Evolutionary conservation across 2,329 filamentous ascomycete species (phyloP), one percentile per base, ranked within the genome.

Genomic region (Fusarium subtropicale): DNA sequence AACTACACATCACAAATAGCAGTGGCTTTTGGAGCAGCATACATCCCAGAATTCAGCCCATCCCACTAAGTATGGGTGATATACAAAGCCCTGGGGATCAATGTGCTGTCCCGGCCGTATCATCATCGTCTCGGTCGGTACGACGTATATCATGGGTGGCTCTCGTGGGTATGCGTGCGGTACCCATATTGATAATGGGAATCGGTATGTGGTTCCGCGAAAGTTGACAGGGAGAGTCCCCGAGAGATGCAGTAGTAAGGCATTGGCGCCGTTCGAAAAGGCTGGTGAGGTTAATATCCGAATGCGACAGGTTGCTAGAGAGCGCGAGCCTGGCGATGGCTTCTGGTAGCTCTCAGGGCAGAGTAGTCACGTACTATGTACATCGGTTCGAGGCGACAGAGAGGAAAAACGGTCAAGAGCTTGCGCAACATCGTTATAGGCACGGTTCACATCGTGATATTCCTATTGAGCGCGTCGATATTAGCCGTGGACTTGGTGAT

Each of bases 101-200:
- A 99, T 94, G 83, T 99, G 94, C 77, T 99, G 96, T 1, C 96
- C 96, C 1, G 94, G 93, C 22, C 95, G 88, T 42, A 99, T 91
- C 70, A 92, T 82, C 93, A 99, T 98, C 68, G 90, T 92, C 70
- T 92, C 91, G 7, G 92, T 93, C 4, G 96, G 94, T 9, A 90
- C 94, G 42, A 98, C 93, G 79, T 97, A 98, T 61, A 91, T 88
- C 47, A 98, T 86, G 2, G 96, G 96, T 1, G 93, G 86, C 74
- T 97, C 93, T 66, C 88, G 86, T 2, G 96, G 96, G 78, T 98
- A 99, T 56, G 89, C 88, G 76, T 97, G 93, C 6, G 96, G 96
- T 45, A 98, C 86, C 95, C 96, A 98, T 87, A 98, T 81, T 68
- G 92, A 92, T 69, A 99, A 84, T 24, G 96, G 96, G 74, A 98